Evolutionary conservation across 306 rosid species (phyloP).

Genomic region (Prunus armeniaca): DNA sequence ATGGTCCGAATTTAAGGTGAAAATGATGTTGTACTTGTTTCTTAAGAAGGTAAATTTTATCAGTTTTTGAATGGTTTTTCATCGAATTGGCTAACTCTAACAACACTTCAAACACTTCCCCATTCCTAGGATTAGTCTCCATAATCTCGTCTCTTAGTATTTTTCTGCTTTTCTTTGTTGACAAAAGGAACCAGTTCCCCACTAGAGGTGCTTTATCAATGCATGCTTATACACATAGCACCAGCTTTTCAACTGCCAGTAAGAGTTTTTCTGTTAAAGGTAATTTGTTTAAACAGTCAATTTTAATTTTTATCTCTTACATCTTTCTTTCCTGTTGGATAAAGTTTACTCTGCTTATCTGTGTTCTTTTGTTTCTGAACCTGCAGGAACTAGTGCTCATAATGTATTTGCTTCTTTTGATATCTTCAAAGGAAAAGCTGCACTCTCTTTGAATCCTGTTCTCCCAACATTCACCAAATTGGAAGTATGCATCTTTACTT

Average conservation of each 20-base stretch:
- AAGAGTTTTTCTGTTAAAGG: constrained; percentile 57
- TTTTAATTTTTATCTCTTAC: background rate
- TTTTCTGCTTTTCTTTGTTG: background rate
- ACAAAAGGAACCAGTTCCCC: constrained; percentile 41
- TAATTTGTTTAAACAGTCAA: constrained; percentile 10
- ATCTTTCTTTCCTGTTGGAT: background rate
- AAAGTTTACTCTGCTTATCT: background rate
- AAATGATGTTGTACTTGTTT: background rate
- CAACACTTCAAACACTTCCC: background rate
- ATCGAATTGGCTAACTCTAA: background rate
- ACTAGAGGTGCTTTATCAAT: constrained; percentile 27
- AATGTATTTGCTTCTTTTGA: constrained; percentile 61
- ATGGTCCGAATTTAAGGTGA: background rate
- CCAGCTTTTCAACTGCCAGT: constrained; percentile 44
- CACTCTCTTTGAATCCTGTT: constrained; percentile 64
- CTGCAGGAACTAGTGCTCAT: constrained; percentile 43
- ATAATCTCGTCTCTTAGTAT: background rate
- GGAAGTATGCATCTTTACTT: constrained; percentile 39
- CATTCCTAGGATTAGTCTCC: background rate
- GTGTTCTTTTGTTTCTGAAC: constrained; percentile 21
- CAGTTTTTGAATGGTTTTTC: background rate
- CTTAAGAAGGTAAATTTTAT: background rate
- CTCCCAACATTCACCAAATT: constrained; percentile 79
- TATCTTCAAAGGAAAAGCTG: constrained; percentile 91
- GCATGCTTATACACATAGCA: constrained; percentile 25